Conservation (phyloP, 1,284 basidiomycete genomes). For the Sporisorium graminicola region DNA sequence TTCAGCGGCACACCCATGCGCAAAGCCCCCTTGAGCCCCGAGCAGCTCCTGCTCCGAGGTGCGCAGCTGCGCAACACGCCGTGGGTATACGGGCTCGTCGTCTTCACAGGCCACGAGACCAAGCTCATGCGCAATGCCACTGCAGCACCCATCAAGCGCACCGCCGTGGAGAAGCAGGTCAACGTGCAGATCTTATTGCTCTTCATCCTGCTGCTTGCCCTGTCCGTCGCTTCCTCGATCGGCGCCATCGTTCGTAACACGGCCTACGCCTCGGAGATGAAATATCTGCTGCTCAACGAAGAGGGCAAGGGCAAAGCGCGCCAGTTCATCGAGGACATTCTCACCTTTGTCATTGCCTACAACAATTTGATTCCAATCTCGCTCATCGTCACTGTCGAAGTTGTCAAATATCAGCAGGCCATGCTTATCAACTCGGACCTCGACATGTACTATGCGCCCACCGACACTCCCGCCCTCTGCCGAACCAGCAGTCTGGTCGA, state of each 20-base stretch:
- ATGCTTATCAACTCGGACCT: constrained; percentile 93
- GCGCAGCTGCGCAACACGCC: constrained; percentile 96
- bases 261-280: constrained; percentile 55
- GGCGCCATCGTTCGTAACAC: constrained; percentile 80
- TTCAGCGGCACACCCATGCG: constrained; percentile 64
- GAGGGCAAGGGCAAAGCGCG: constrained; percentile 63
- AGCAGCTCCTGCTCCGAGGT: constrained; percentile 92
- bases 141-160: constrained; percentile 92
- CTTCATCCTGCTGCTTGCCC: constrained; percentile 85
- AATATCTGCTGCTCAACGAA: constrained; percentile 61
- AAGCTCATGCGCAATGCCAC: constrained; percentile 95
- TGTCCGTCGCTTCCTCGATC: constrained; percentile 91
- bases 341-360: constrained; percentile 98
- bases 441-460: constrained; percentile 84
- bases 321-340: constrained; percentile 79
- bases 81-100: constrained; percentile 93
- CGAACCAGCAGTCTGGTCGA: constrained; percentile 97
- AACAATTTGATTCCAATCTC: constrained; percentile 99
- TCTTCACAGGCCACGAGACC: constrained; percentile 98
- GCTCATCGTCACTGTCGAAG: constrained; percentile 98
- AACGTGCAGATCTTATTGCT: constrained; percentile 97
- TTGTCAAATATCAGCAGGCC: constrained; percentile 98
- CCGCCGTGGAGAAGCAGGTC: constrained; percentile 94
- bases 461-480: constrained; percentile 95
- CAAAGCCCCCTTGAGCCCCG: constrained; percentile 86